Conservation (phyloP, 116 monocot species). For the Papilionanthe hybrid region DNA sequence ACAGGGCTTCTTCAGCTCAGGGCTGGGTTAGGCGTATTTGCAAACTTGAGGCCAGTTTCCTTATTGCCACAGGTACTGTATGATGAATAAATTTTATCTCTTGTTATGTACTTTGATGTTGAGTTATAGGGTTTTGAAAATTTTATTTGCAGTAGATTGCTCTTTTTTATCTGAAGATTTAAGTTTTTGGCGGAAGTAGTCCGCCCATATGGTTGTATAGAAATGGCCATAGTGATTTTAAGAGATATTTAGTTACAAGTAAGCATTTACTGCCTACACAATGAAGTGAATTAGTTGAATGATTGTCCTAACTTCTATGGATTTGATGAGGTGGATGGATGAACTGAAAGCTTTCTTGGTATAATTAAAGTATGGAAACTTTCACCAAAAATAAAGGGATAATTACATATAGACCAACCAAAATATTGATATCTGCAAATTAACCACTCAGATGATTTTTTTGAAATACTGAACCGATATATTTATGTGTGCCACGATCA, state of each 20-base stretch:
- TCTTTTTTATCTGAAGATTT: background rate
- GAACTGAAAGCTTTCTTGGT: background rate
- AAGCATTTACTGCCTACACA: background rate
- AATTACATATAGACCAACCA: background rate
- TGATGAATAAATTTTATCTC: slow-evolving; percentile 10
- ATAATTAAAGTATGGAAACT: background rate
- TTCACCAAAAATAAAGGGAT: background rate
- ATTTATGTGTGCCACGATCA: no score
- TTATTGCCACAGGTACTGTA: slow-evolving; percentile 73
- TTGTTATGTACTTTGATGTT: background rate
- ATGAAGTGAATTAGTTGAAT: background rate
- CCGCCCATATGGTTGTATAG: background rate
- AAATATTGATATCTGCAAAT: no score
- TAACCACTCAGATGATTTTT: no score
- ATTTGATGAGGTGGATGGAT: background rate
- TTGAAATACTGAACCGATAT: no score
- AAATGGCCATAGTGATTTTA: background rate
- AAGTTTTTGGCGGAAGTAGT: background rate
- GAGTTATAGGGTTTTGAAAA: background rate
- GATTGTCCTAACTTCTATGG: background rate
- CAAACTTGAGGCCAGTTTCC: slow-evolving; percentile 74
- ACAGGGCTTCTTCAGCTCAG: slow-evolving; percentile 84
- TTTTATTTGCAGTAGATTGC: background rate
- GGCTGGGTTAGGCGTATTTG: slow-evolving; percentile 72
- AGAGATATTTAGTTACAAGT: background rate